phyloP scores from a whole-genome alignment of 2,329 filamentous ascomycete genomes.

The Pseudovirgaria hyperparasitica region DNA sequence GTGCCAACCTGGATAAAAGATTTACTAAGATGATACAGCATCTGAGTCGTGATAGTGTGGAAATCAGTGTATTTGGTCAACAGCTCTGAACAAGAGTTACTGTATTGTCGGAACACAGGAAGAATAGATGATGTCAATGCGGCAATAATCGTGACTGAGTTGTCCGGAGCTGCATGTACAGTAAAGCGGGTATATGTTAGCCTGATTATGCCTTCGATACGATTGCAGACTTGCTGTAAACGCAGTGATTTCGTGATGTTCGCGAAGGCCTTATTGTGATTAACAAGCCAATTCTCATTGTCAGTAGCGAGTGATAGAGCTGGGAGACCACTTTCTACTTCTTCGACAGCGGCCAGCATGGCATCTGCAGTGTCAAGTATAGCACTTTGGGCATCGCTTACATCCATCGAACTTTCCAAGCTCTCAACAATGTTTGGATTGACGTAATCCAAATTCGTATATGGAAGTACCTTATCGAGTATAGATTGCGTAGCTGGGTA shows the following conservation, averaged over 20 bases:
- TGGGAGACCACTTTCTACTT: constrained; percentile 45
- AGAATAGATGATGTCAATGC: constrained; percentile 48
- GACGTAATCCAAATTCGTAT: too few relatives aligned
- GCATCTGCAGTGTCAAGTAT: too few relatives aligned
- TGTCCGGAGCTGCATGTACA: too few relatives aligned
- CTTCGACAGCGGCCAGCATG: too few relatives aligned
- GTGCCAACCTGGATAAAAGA: constrained; percentile 67
- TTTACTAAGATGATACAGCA: constrained; percentile 63
- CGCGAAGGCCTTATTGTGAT: constrained; percentile 25
- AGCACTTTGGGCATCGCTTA: too few relatives aligned
- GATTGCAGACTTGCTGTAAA: constrained; percentile 45
- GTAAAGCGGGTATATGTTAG: too few relatives aligned
- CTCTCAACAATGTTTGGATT: too few relatives aligned
- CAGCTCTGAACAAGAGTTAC: constrained; percentile 44
- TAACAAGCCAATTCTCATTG: constrained; percentile 50
- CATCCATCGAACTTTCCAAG: too few relatives aligned
- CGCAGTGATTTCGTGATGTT: constrained; percentile 46
- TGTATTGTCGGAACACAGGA: constrained; percentile 67
- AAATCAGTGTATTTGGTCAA: constrained; percentile 47
- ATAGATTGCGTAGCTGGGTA: too few relatives aligned
- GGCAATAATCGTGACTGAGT: too few relatives aligned
- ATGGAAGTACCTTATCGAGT: too few relatives aligned
- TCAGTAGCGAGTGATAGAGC: constrained; percentile 47
- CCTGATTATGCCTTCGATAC: too few relatives aligned
- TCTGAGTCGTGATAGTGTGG: constrained; percentile 58